Conservation (phyloP, 2,329 filamentous ascomycete species). For the Verticillium albo-atrum region DNA sequence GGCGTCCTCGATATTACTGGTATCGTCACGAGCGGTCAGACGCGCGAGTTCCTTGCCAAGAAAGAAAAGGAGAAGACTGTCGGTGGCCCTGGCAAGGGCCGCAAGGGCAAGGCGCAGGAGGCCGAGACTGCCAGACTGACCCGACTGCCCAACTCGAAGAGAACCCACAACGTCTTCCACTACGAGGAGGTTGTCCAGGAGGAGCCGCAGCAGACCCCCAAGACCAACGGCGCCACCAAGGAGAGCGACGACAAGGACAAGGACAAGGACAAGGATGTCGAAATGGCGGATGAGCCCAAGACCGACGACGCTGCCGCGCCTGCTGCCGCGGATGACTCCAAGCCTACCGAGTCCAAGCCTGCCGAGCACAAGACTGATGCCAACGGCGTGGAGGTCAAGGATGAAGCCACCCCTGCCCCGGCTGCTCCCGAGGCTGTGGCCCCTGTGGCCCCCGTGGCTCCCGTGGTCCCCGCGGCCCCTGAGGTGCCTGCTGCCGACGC, state of each 20-base stretch:
- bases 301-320: slow-evolving; percentile 8
- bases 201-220: slow-evolving; percentile 34
- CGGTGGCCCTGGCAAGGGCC: slow-evolving; percentile 53
- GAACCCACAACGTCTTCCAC: slow-evolving; percentile 64
- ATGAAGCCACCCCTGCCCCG: not conserved
- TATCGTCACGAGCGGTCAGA: slow-evolving; percentile 77
- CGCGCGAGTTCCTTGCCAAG: slow-evolving; percentile 76
- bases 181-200: slow-evolving; percentile 66
- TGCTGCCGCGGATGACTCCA: slow-evolving; percentile 12
- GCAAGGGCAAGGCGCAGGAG: slow-evolving; percentile 51
- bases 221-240: slow-evolving; percentile 17
- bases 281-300: slow-evolving; percentile 14
- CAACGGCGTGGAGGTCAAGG: not conserved
- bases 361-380: not conserved
- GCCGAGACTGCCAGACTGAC: slow-evolving; percentile 48
- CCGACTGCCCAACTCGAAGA: slow-evolving; percentile 68
- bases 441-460: slow-evolving; percentile 4
- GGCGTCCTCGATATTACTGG: slow-evolving; percentile 80
- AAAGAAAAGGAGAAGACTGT: slow-evolving; percentile 79
- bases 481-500: slow-evolving; percentile 12
- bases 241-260: slow-evolving; percentile 3
- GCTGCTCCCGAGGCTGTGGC: not conserved
- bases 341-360: slow-evolving; percentile 14
- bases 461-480: slow-evolving; percentile 7
- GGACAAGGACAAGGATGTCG: slow-evolving; percentile 12